Conservation (phyloP, 163 green algal genomes). For the Volvox carteri region DNA sequence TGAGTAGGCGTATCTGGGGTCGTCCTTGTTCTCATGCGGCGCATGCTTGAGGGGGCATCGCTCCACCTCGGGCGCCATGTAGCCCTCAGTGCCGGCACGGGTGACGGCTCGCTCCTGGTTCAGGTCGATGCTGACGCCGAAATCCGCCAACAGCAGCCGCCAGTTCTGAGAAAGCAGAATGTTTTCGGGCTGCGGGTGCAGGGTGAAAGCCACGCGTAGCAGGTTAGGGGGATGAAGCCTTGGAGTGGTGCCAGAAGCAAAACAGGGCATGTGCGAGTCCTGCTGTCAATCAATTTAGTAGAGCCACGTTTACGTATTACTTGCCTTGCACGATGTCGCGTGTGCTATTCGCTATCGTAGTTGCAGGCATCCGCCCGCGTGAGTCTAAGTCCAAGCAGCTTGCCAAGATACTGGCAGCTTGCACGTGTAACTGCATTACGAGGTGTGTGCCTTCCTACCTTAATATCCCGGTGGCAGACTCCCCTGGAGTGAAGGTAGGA, state of each 20-base stretch:
- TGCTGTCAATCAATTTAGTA: no score
- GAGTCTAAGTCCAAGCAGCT: no score
- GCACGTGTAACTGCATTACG: no score
- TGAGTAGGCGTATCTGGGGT: constrained; percentile 76
- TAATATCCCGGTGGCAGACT: constrained; percentile 79
- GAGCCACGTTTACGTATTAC: no score
- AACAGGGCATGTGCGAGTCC: no score
- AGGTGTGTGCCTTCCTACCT: no score
- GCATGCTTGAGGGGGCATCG: constrained; percentile 84
- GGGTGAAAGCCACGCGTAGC: background rate
- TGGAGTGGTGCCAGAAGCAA: no score
- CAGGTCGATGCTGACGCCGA: constrained; percentile 65
- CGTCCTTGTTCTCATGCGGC: constrained; percentile 89
- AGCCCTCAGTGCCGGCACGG: constrained; percentile 66
- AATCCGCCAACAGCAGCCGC: constrained; percentile 74
- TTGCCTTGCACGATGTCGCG: no score
- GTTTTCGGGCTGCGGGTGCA: constrained; percentile 79
- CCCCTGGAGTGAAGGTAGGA: constrained; percentile 81
- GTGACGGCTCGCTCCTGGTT: constrained; percentile 74
- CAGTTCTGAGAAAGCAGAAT: constrained; percentile 75
- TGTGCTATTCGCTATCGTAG: no score
- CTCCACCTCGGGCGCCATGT: constrained; percentile 75
- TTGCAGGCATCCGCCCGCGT: no score
- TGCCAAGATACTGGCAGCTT: no score
- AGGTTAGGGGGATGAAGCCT: background rate